phyloP scores from a whole-genome alignment of 1,284 basidiomycete genomes.

The Exobasidium rhododendri region DNA sequence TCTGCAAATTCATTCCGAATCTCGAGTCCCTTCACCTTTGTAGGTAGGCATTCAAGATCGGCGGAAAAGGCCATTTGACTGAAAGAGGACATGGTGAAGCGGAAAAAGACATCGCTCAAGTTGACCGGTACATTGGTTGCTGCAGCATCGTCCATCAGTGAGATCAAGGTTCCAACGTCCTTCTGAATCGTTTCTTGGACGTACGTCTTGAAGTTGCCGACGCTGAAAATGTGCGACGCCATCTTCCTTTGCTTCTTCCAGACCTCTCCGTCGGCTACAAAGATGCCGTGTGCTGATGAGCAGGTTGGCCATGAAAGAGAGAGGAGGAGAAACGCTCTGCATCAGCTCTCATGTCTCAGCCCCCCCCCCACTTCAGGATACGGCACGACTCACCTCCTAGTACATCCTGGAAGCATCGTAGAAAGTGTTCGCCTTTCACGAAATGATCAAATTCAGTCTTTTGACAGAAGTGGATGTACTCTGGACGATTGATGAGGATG shows the following conservation, averaged over 20 bases:
- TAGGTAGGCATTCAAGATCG: conserved; percentile 29
- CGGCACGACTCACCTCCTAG: no score
- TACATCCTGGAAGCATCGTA: conserved; percentile 28
- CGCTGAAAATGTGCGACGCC: conserved; percentile 42
- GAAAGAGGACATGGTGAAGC: conserved; percentile 41
- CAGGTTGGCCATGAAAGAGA: no score
- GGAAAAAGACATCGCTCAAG: conserved; percentile 33
- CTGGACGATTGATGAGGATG: conserved; percentile 28
- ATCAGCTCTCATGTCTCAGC: no score
- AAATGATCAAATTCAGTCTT: conserved; percentile 52
- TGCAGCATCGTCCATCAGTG: conserved; percentile 2
- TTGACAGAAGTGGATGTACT: conserved; percentile 50
- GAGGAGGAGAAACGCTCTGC: no score
- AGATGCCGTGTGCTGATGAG: conserved; percentile 41
- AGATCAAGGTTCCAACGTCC: neutral
- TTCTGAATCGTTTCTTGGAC: conserved; percentile 13
- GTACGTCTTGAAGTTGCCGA: conserved; percentile 36
- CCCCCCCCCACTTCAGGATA: no score
- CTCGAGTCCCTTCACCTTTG: conserved; percentile 26
- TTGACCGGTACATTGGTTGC: conserved; percentile 13
- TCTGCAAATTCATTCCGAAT: conserved; percentile 43
- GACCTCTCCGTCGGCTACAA: conserved; percentile 43
- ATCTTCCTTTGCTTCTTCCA: conserved; percentile 51
- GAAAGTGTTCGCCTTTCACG: conserved; percentile 33
- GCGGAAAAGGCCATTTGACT: conserved; percentile 30